phyloP scores from a whole-genome alignment of 2,329 filamentous ascomycete species.

The Exutisphaerella laricina region DNA sequence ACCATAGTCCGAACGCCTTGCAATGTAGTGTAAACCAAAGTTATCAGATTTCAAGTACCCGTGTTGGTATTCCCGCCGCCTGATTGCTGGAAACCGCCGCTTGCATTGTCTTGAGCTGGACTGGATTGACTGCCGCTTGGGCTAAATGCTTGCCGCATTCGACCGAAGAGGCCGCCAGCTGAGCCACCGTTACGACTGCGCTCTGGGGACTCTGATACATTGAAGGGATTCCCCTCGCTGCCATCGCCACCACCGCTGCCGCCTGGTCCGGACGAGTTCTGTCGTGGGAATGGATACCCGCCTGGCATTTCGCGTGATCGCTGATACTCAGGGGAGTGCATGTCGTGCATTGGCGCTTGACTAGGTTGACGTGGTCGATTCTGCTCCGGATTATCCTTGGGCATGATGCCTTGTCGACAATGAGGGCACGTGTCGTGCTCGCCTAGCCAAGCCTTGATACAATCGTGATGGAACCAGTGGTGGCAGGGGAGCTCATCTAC shows the following conservation, averaged over 20 bases:
- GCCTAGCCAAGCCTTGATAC: constrained; percentile 74
- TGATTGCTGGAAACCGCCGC: not conserved
- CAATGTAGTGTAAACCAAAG: not conserved
- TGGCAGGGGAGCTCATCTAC: constrained; percentile 77
- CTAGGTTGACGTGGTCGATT: constrained; percentile 23
- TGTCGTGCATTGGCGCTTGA: constrained; percentile 30
- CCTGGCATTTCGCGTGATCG: constrained; percentile 17
- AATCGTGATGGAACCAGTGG: constrained; percentile 88
- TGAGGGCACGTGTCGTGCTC: constrained; percentile 93
- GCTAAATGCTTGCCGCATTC: constrained; percentile 32
- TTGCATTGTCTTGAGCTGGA: not conserved
- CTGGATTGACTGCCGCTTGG: constrained; percentile 6
- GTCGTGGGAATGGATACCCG: constrained; percentile 19
- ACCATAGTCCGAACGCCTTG: constrained; percentile 2
- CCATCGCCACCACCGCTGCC: constrained; percentile 19
- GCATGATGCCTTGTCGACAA: constrained; percentile 56
- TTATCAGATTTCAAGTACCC: constrained; percentile 1
- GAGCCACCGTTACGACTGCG: constrained; percentile 11
- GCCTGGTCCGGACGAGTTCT: constrained; percentile 14
- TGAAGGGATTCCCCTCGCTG: constrained; percentile 18
- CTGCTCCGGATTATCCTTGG: constrained; percentile 23
- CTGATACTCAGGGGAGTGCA: constrained; percentile 23
- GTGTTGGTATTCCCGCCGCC: not conserved
- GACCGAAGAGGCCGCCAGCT: constrained; percentile 25
- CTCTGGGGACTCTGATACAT: constrained; percentile 17